Evolutionary conservation across 2,329 filamentous ascomycete genomes (phyloP).

Genomic region (Graphiopsis chlorocephala): DNA sequence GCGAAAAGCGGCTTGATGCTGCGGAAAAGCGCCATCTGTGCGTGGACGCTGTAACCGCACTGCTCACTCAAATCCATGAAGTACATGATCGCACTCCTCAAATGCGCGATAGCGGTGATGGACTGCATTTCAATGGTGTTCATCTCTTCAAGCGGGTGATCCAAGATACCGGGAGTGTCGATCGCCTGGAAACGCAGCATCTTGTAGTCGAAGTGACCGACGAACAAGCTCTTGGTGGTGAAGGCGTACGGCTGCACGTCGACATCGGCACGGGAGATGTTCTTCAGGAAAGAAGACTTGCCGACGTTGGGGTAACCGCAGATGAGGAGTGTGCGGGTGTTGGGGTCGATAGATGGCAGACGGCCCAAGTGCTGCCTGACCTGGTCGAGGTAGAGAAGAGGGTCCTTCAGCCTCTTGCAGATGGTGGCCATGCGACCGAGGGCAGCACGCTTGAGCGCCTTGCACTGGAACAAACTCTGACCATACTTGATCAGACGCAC

Average conservation of each 20-base stretch:
- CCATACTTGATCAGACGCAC: slow-evolving; percentile 95
- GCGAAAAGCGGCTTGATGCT: slow-evolving; percentile 95
- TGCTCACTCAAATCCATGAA: slow-evolving; percentile 98
- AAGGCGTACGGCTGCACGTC: slow-evolving; percentile 98
- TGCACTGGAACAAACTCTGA: slow-evolving; percentile 96
- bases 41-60: slow-evolving; percentile 88
- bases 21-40: slow-evolving; percentile 92
- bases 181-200: slow-evolving; percentile 88
- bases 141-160: slow-evolving; percentile 98
- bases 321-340: slow-evolving; percentile 91
- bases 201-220: slow-evolving; percentile 97
- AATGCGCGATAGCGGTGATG: slow-evolving; percentile 95
- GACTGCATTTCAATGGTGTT: slow-evolving; percentile 99
- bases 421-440: slow-evolving; percentile 98
- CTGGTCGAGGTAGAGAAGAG: slow-evolving; percentile 92
- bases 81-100: slow-evolving; percentile 91
- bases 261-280: slow-evolving; percentile 89
- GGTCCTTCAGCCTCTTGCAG: slow-evolving; percentile 90
- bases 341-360: slow-evolving; percentile 97
- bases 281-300: slow-evolving; percentile 93
- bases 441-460: slow-evolving; percentile 94
- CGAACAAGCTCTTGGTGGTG: slow-evolving; percentile 95
- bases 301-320: slow-evolving; percentile 97
- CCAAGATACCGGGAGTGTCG: slow-evolving; percentile 96
- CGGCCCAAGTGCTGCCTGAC: slow-evolving; percentile 94